These are phyloP conservation scores for Lichtheimia ornata DNA, from an alignment of 371 early-diverging fungal genomes.

Conservation along the genomic window DNA sequence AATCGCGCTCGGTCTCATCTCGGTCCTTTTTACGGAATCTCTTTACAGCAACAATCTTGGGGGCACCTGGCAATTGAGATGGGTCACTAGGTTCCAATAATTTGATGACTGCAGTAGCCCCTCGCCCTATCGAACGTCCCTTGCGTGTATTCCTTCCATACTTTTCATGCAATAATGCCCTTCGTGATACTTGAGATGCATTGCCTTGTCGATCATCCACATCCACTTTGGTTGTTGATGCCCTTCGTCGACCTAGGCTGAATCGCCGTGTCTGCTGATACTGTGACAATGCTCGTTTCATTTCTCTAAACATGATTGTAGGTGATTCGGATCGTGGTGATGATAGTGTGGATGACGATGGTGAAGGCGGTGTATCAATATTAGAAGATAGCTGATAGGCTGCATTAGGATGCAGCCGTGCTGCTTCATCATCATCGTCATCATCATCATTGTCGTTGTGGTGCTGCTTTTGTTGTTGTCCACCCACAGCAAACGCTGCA, in stretches of 20 bases:
- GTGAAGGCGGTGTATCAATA: conserved; percentile 12
- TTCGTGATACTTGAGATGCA: neutral
- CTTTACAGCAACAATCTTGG: conserved; percentile 35
- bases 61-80: conserved; percentile 2
- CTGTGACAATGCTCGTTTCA: conserved; percentile 24
- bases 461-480: conserved; percentile 3
- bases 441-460: neutral
- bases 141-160: conserved; percentile 17
- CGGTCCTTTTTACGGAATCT: conserved; percentile 35
- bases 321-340: conserved; percentile 15
- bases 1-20: conserved; percentile 24
- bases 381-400: conserved; percentile 8
- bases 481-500: conserved; percentile 19
- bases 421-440: neutral
- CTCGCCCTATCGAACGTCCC: conserved; percentile 21
- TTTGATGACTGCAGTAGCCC: conserved; percentile 25
- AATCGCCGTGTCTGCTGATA: conserved; percentile 20
- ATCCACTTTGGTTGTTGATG: conserved; percentile 5
- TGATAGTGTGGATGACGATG: conserved; percentile 14
- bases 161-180: conserved; percentile 17
- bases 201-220: conserved; percentile 5
- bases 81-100: conserved; percentile 4
- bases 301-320: conserved; percentile 20
- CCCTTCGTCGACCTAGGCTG: conserved; percentile 5
- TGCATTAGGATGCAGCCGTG: conserved; percentile 20